A percentile compares a stretch with the other conserved stretches of the same genome.
Conservation (phyloP, 2,329 filamentous ascomycete genomes). For the Juglanconis oblonga region DNA sequence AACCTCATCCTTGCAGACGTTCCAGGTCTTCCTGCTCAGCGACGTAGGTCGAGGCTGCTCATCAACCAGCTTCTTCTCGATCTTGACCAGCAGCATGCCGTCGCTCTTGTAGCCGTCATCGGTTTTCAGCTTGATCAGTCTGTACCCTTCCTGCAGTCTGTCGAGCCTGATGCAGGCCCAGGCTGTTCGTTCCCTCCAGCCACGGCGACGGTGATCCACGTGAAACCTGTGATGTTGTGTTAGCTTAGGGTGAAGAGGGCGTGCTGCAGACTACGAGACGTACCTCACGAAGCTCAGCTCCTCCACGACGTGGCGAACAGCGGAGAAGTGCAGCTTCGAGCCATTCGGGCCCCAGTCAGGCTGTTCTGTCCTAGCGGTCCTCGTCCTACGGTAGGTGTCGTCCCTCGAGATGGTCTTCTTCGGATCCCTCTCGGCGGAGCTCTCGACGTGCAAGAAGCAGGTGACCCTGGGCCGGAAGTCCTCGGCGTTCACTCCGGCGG, state of each 20-base stretch:
- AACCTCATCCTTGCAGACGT: slow-evolving; percentile 12
- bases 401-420: slow-evolving; percentile 27
- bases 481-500: slow-evolving; percentile 44
- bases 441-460: slow-evolving; percentile 78
- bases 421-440: slow-evolving; percentile 34
- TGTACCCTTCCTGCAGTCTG: slow-evolving; percentile 52
- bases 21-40: slow-evolving; percentile 14
- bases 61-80: slow-evolving; percentile 41
- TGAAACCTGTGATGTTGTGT: slow-evolving; percentile 41
- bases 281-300: slow-evolving; percentile 72
- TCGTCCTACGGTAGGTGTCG: slow-evolving; percentile 40
- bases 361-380: slow-evolving; percentile 53
- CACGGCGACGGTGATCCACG: slow-evolving; percentile 45
- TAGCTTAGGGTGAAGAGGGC: neutral
- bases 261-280: neutral
- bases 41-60: neutral
- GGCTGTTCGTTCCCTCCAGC: slow-evolving; percentile 39
- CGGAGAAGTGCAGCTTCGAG: slow-evolving; percentile 54
- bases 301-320: slow-evolving; percentile 59
- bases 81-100: slow-evolving; percentile 49
- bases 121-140: slow-evolving; percentile 49
- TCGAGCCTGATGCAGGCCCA: slow-evolving; percentile 61
- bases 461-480: slow-evolving; percentile 71
- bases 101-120: slow-evolving; percentile 39
- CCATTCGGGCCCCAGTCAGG: slow-evolving; percentile 58